phyloP scores from a whole-genome alignment of 2,329 filamentous ascomycete genomes.

The Onygena corvina region DNA sequence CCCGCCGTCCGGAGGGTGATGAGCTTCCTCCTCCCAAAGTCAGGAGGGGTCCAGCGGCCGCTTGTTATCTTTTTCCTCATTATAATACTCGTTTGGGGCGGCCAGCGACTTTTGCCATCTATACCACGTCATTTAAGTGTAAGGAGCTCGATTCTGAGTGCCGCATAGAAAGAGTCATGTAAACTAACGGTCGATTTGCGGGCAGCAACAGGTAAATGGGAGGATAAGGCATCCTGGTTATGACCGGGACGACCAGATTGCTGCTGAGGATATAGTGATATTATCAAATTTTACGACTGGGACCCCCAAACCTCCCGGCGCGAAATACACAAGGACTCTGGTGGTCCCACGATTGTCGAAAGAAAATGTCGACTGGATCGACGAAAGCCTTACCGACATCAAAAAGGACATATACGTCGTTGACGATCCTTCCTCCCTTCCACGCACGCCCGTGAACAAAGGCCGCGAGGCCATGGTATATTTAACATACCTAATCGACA shows the following conservation, averaged over 20 bases:
- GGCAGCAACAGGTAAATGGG: not conserved
- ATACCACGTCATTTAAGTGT: not conserved
- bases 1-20: too few relatives aligned
- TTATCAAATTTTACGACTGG: constrained; percentile 19
- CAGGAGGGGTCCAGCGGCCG: not conserved
- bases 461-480: constrained; percentile 53
- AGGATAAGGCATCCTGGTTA: not conserved
- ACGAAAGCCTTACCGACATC: constrained; percentile 39
- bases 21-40: not conserved
- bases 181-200: not conserved
- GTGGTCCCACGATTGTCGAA: constrained; percentile 43
- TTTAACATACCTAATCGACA: constrained; percentile 50
- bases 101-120: not conserved
- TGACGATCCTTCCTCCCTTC: constrained; percentile 39
- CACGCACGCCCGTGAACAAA: constrained; percentile 47
- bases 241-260: not conserved
- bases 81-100: not conserved
- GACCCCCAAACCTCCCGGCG: constrained; percentile 33
- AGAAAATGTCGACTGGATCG: constrained; percentile 46
- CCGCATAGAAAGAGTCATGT: not conserved
- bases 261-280: not conserved
- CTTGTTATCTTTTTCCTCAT: not conserved
- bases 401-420: constrained; percentile 40
- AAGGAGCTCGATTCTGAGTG: not conserved
- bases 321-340: constrained; percentile 41